Evolutionary conservation across 75 land plant species (phyloP), one percentile per base, ranked within the genome.

Genomic region (Pseudotsuga menziesii): DNA sequence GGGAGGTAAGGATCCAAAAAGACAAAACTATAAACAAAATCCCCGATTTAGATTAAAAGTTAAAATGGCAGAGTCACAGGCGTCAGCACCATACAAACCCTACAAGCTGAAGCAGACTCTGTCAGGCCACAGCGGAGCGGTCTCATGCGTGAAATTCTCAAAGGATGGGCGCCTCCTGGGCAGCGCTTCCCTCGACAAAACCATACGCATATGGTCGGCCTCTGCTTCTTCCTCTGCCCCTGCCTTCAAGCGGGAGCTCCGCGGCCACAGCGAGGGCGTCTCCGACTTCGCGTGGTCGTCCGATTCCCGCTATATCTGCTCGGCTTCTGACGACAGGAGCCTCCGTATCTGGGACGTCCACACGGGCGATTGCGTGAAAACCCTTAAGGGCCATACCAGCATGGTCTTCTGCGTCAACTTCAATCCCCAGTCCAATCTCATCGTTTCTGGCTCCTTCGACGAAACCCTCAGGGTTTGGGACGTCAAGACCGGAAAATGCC

Each of bases 381-480:
- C 92, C 71, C 90, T 96, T 23, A 76, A 74, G 61, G 99, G 98
- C 16, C 99, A 96, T 82, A 82, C 98, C 22, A 87, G 88, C 78
- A 92, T 84, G 64, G 99, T 92, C 15, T 96, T 96, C 86, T 94
- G 98, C 76, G 99, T 94, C 41, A 89, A 88, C 82, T 96, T 90
- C 83, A 96, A 94, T 54, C 94, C 94, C 11, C 93, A 89, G 78
- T 87, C 91, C 13, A 94, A 90, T 67, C 83, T 89, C 71, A 81
- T 96, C 44, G 97, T 84, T 23, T 94, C 99, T 0, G 99, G 99
- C 3, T 80, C 90, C 9, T 96, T 90, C 80, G 99, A 96, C 56
- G 89, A 93, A 86, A 96, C 98, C 1, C 88, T 96, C 48, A 75
- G 98, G 56, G 60, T 96, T 55, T 96, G 99, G 99, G 99, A 96